Base-by-base conservation (phyloP, 2,329 filamentous ascomycete genomes). In the Leptosphaerulina australis region DNA sequence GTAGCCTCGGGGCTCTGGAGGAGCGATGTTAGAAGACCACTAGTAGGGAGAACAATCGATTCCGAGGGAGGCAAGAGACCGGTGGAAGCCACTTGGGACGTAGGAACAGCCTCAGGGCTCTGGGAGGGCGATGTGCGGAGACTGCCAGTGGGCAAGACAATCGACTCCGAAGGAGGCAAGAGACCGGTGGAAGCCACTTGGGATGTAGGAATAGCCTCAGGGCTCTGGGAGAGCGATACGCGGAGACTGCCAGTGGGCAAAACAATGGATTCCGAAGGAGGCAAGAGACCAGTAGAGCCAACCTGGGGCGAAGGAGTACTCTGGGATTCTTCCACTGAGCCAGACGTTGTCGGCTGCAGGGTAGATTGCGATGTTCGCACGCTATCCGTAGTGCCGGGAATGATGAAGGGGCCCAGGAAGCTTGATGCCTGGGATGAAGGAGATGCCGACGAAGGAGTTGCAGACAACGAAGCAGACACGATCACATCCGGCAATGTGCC, bases 341-440 rank as follows among this genome's bases (percentile, higher is more conserved):
- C 50, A 11, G 50, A 52, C 8, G 45, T 20, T 12, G 56, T 45
- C 24, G 55, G 39, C 29, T 52, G 44, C 9, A 28, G 7, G n/a
- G 29, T 35, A 5, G 31, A 37, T 24, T 45, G 24, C 10, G 57
- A 34, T 8, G 49, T 33, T 4, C 59, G 56, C 15, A 56, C 3
- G n/a, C 50, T 46, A 11, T 56, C 62, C 26, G 62, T 63, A 4
- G 59, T 58, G 26, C 62, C 64, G 14, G 62, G 59, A 15, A 63
- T 50, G 18, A 62, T 65, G 49, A 66, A 64, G 3, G 62, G 58
- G 5, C 62, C 61, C 0, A 56, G 58, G 37, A 66, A 58, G 52
- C 58, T 59, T 12, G 62, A 63, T 11, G 56, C 38, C 10, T 29
- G 25, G 5, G 36, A 41, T 15, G 37, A 36, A 29, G 41, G 20